Percentiles rank a stretch among this genome's conserved stretches.
phyloP scores from a whole-genome alignment of 176 grass and related monocot genomes.

The Pontederia paniculata region DNA sequence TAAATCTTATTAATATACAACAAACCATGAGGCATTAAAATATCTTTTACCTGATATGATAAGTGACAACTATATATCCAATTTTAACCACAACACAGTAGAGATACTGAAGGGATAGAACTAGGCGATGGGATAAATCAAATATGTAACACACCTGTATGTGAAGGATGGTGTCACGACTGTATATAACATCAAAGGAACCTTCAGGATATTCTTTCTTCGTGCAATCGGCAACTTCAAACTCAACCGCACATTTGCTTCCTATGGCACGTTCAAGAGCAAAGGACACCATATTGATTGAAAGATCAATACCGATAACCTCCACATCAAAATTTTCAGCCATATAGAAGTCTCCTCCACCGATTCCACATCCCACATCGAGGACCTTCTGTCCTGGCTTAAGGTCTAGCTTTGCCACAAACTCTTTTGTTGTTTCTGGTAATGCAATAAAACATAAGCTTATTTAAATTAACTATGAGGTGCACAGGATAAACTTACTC shows the following conservation, averaged over 20 bases:
- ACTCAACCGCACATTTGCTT: slow-evolving; percentile 71
- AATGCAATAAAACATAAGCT: background rate
- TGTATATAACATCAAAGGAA: slow-evolving; percentile 84
- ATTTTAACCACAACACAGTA: background rate
- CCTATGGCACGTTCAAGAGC: slow-evolving; percentile 90
- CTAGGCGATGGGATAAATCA: too few relatives aligned
- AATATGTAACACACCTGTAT: slow-evolving; percentile 44
- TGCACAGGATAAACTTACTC: too few relatives aligned
- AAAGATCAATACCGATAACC: slow-evolving; percentile 93
- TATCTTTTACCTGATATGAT: too few relatives aligned
- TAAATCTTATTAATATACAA: too few relatives aligned
- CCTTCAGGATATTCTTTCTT: slow-evolving; percentile 68
- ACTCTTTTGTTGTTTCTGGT: slow-evolving; percentile 94
- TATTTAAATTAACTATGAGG: background rate
- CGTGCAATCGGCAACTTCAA: slow-evolving; percentile 94
- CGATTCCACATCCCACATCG: slow-evolving; percentile 93
- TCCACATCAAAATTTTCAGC: slow-evolving; percentile 81
- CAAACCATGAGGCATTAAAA: too few relatives aligned
- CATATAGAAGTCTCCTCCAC: slow-evolving; percentile 96
- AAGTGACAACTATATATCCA: too few relatives aligned
- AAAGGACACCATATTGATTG: slow-evolving; percentile 96
- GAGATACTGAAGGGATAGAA: too few relatives aligned
- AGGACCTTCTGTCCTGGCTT: slow-evolving; percentile 88
- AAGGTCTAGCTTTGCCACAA: slow-evolving; percentile 70
- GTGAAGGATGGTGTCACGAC: slow-evolving; percentile 96